Percentiles rank a stretch among this genome's conserved stretches.
These are phyloP conservation scores for Phanerochaete sordida DNA, from an alignment of 768 basidiomycete species.

Conservation along the genomic window DNA sequence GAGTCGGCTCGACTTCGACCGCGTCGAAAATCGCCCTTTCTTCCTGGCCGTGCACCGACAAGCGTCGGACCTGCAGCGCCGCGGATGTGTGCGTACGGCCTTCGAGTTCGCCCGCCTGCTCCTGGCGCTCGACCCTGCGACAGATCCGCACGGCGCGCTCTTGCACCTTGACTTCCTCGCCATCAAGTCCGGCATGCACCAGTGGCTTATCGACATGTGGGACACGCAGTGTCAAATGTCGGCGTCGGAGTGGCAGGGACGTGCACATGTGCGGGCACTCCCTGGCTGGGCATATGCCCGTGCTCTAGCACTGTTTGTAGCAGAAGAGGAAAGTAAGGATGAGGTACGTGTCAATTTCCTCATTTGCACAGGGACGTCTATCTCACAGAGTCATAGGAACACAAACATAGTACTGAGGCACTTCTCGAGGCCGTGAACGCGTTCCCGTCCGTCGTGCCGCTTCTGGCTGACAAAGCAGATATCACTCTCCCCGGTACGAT, in stretches of 20 bases:
- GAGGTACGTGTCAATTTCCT: background rate
- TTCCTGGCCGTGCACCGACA: constrained; percentile 86
- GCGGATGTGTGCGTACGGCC: constrained; percentile 85
- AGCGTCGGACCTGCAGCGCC: constrained; percentile 77
- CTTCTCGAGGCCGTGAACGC: constrained; percentile 68
- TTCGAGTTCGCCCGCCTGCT: constrained; percentile 91
- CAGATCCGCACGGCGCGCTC: constrained; percentile 85
- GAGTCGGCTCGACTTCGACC: constrained; percentile 85
- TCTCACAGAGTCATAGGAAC: constrained; percentile 34
- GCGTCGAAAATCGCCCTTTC: constrained; percentile 89
- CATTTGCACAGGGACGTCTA: background rate
- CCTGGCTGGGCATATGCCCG: constrained; percentile 78
- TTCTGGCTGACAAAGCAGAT: constrained; percentile 86
- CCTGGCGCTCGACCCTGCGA: constrained; percentile 78
- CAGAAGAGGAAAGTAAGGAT: constrained; percentile 41
- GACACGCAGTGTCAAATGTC: constrained; percentile 22
- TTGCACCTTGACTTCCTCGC: constrained; percentile 85
- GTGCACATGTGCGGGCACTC: constrained; percentile 29
- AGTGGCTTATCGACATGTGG: constrained; percentile 78
- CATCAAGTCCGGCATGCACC: constrained; percentile 71
- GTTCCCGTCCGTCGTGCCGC: constrained; percentile 79
- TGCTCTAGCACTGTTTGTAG: constrained; percentile 57
- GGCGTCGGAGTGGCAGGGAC: constrained; percentile 11
- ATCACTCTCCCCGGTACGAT: constrained; percentile 56
- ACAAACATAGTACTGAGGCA: constrained; percentile 59